Base-by-base conservation (phyloP, 1,139 yeast genomes). In the Kodamaea sp. region DNA sequence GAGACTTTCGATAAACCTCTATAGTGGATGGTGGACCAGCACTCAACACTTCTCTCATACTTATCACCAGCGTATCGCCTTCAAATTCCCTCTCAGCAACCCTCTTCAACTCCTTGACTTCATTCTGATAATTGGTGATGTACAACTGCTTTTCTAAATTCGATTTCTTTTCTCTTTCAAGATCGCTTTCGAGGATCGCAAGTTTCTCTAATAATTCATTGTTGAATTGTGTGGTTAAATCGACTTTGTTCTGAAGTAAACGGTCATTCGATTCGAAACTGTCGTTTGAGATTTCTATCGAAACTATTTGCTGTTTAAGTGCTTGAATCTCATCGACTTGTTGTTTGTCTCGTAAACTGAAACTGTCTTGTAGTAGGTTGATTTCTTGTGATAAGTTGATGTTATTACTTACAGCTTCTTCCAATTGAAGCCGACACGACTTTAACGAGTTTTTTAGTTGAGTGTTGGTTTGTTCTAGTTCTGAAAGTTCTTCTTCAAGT, bases 141-240 rank as follows among this genome's bases (percentile, higher is more conserved):
- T 58, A 57, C 33, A 70, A 54, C 33, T 55, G 60, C 29, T 60
- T 57, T 40, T 67, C 70, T 5, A 62, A 54, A 33, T 58, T 61
- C 6, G 47, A 42, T 34, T 58, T 61, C 27, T 55, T 54, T 37
- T 66, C 72, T 20, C 67, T 47, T 10, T 69, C 69, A 35, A 62
- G 52, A 40, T 71, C 77, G 44, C 65, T 66, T 43, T 71, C 76
- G 8, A 67, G 40, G 10, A 71, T 32, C 3, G 77, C 76, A 28
- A 70, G 42, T 39, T 63, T 66, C 47, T 71, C 77, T 15, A 70
- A 50, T 23, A 70, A 51, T 42, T 69, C 74, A 45, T 67, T 66
- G 47, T 66, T 69, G 42, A 69, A 63, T 37, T 64, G 69, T 29
- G 55, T 61, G 11, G 70, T 55, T n/a, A 60, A 45, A 29, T 60